phyloP scores from a whole-genome alignment of 352 stramenopile species.

The Pythium volutum region DNA sequence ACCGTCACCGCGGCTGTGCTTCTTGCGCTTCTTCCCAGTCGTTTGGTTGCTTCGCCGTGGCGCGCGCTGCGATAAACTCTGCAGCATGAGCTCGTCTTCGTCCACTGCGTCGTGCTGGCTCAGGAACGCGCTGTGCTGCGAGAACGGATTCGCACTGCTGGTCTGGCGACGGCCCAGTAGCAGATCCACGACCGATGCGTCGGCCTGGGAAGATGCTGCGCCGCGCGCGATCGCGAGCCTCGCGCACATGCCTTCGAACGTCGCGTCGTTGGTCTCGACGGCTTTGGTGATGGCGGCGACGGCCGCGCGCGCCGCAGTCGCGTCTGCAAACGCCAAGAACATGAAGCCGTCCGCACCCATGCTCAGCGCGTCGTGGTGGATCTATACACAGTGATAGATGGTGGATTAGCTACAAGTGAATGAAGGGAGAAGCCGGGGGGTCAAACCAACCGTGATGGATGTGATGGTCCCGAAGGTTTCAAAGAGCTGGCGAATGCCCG shows the following conservation, averaged over 20 bases:
- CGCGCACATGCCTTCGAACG: conserved; percentile 41
- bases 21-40: conserved; percentile 27
- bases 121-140: conserved; percentile 37
- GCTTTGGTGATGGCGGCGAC: conserved; percentile 30
- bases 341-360: conserved; percentile 62
- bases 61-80: conserved; percentile 71
- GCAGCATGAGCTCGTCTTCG: conserved; percentile 72
- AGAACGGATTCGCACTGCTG: conserved; percentile 34
- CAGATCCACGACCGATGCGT: conserved; percentile 46
- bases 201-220: conserved; percentile 17
- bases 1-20: background rate
- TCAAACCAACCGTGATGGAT: conserved; percentile 7
- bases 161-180: conserved; percentile 44
- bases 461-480: conserved; percentile 42
- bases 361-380: conserved; percentile 68
- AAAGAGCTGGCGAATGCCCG: conserved; percentile 45
- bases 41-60: conserved; percentile 29
- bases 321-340: conserved; percentile 51
- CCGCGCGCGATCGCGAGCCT: conserved; percentile 41
- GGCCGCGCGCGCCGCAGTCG: conserved; percentile 32
- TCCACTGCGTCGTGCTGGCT: conserved; percentile 23
- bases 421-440: background rate
- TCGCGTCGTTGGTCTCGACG: conserved; percentile 26
- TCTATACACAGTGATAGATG: conserved; percentile 23
- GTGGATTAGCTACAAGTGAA: background rate